A percentile compares a stretch with the other conserved stretches of the same genome.
Conservation (phyloP, 441 rosid species). For the Pelargonium australe region DNA sequence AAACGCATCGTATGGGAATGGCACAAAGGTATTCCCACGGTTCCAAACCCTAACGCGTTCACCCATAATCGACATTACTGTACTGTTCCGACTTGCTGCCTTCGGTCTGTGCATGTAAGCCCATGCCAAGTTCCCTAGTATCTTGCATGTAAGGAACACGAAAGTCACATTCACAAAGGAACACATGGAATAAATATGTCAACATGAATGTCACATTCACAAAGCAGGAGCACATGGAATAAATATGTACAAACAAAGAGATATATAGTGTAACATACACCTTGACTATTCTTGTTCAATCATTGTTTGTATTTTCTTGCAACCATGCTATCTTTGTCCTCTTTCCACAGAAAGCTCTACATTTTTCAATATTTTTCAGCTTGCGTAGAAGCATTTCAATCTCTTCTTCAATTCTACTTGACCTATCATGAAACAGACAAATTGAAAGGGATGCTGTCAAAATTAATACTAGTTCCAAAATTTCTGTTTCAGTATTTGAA, state of each 20-base stretch:
- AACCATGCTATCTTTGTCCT: slow-evolving; percentile 51
- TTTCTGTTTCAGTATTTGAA: neutral
- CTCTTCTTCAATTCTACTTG: slow-evolving; percentile 77
- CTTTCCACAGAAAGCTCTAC: slow-evolving; percentile 46
- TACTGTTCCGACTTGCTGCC: slow-evolving; percentile 31
- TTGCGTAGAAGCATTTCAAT: slow-evolving; percentile 59
- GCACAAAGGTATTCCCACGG: neutral
- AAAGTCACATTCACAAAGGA: too few relatives aligned
- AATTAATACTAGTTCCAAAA: neutral
- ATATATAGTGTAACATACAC: slow-evolving; percentile 23
- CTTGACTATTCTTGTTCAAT: slow-evolving; percentile 70
- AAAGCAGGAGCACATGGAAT: neutral
- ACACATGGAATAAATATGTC: neutral
- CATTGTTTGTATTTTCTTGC: slow-evolving; percentile 57
- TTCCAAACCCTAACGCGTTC: slow-evolving; percentile 11
- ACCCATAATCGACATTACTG: slow-evolving; percentile 29
- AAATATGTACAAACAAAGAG: neutral
- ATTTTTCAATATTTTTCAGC: slow-evolving; percentile 53
- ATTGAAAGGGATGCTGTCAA: neutral
- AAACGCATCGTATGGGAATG: slow-evolving; percentile 23
- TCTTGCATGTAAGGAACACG: slow-evolving; percentile 28
- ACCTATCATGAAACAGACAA: slow-evolving; percentile 37
- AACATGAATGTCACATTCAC: slow-evolving; percentile 8
- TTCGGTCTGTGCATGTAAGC: too few relatives aligned
- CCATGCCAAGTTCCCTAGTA: slow-evolving; percentile 87